Base-by-base conservation (phyloP, 345 rosid species). In the Tarenaya hassleriana region DNA sequence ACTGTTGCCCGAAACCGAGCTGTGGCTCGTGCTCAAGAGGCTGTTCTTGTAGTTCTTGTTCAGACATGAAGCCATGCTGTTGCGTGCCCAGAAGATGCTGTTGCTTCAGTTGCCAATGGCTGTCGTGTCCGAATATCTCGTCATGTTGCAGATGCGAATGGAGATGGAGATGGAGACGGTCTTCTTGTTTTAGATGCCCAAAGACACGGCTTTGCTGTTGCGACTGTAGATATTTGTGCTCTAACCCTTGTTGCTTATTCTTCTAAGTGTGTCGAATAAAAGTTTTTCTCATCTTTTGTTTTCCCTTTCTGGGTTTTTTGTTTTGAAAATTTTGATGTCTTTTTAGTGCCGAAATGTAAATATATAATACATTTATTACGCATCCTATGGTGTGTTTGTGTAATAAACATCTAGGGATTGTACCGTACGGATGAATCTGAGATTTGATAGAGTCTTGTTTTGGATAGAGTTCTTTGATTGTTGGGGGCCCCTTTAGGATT, bases 181-280 rank as follows among this genome's bases (percentile, higher is more conserved):
- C 65, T 29, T 61, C 74, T 21, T 62, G 70, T 56, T 87, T 75
- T 55, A 77, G 58, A 62, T 82, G 81, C 63, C 77, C 81, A 1
- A 77, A 76, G 76, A 57, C 69, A 49, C 57, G 58, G 37, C 67
- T 40, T 67, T 61, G 77, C 56, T 75, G 60, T 54, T 60, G 68
- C 61, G 60, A 71, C 49, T 72, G 87, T 73, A 67, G 47, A 64
- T 67, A 68, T 45, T 18, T 19, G n/a, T 75, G 77, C 42, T 77
- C 83, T 68, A 71, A 73, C 47, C 81, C 80, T 34, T 72, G 86
- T 41, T 79, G 78, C 70, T 59, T 73, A 52, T 68, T 63, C 35
- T 74, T 70, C 60, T 81, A 78, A 73, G 29, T 2, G 29, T 24
- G 5, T 24, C 29, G 5, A 24, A 24, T 24, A 2, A 24, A 24